Conservation (phyloP, 768 basidiomycete species). For the Podaxis mareebaensis region DNA sequence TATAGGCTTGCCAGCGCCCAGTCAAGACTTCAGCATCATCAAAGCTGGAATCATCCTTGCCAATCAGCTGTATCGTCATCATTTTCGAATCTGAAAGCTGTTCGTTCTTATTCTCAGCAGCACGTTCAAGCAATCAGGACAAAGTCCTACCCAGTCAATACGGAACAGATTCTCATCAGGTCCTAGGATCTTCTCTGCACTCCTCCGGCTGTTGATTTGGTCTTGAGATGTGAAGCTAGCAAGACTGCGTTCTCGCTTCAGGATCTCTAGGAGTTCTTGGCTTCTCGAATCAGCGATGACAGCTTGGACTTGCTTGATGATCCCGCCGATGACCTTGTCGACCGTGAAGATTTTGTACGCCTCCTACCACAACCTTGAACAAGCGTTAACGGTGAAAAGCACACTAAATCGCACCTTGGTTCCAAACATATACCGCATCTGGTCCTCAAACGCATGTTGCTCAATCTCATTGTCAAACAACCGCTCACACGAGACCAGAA, state of each 20-base stretch:
- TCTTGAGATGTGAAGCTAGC: slow-evolving; percentile 67
- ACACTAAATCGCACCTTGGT: slow-evolving; percentile 49
- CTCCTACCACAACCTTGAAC: slow-evolving; percentile 39
- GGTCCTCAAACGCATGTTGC: slow-evolving; percentile 85
- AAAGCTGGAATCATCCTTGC: slow-evolving; percentile 74
- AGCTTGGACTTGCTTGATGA: slow-evolving; percentile 87
- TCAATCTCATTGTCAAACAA: slow-evolving; percentile 94
- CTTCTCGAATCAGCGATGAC: slow-evolving; percentile 68
- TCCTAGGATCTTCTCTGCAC: slow-evolving; percentile 68
- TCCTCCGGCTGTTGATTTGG: slow-evolving; percentile 63
- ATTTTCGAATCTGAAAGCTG: slow-evolving; percentile 67
- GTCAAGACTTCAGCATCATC: slow-evolving; percentile 78
- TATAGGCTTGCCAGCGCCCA: slow-evolving; percentile 78
- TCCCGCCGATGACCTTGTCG: slow-evolving; percentile 84
- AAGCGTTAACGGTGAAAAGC: not conserved
- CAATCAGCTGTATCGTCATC: slow-evolving; percentile 73
- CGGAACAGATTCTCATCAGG: slow-evolving; percentile 80
- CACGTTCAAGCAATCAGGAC: not conserved
- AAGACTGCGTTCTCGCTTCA: slow-evolving; percentile 68
- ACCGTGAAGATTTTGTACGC: slow-evolving; percentile 91
- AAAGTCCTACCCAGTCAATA: slow-evolving; percentile 57
- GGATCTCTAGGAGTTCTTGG: slow-evolving; percentile 68
- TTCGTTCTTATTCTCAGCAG: not conserved
- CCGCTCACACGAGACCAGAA: slow-evolving; percentile 86
- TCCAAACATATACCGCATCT: slow-evolving; percentile 86